Base-by-base conservation (phyloP, 2,329 filamentous ascomycete genomes). In the Grosmannia clavigera region DNA sequence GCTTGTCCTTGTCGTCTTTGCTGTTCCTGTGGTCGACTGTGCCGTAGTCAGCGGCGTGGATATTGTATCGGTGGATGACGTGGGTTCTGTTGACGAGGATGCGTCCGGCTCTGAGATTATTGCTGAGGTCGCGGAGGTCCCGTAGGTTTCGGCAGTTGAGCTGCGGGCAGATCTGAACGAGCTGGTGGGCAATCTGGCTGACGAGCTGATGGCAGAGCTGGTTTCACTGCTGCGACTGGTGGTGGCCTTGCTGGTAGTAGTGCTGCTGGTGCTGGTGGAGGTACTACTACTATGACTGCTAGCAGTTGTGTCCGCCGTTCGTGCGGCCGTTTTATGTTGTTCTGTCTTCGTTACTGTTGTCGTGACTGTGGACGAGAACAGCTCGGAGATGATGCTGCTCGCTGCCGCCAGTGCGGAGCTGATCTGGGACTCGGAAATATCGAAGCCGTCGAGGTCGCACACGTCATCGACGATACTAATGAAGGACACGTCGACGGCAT, bases 391-490 rank as follows among this genome's bases (percentile, higher is more conserved):
- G 25, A 65, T 35, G 48, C 60, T 60, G 60, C 59, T 62, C 27
- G 64, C 65, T 43, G 57, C 46, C 33, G 48, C 50, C 54, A 63
- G 38, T 12, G 64, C 65, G 11, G 53, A 48, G 56, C 58, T 59
- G 25, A 66, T 53, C 40, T 57, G 16, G 43, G 43, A n/a, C 12
- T 22, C 11, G 25, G 61, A 60, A 22, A 65, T 51, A 35, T 54
- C 29, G 40, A 52, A 43, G 52, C 61, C 38, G 48, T 48, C 33
- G 5, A n/a, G 33, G 10, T 50, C 55, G 52, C 65, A 66, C 29
- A 57, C 59, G 10, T 51, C 35, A 9, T 48, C 61, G 19, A 66
- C 61, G 12, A 64, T 51, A 16, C 46, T 46, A 22, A 64, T 10
- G 43, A 65, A 64, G 51, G 53, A 22, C 3, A 11, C 22, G 52